Conservation (phyloP, 73 alveolate genomes). For the Paramecium octaurelia region DNA sequence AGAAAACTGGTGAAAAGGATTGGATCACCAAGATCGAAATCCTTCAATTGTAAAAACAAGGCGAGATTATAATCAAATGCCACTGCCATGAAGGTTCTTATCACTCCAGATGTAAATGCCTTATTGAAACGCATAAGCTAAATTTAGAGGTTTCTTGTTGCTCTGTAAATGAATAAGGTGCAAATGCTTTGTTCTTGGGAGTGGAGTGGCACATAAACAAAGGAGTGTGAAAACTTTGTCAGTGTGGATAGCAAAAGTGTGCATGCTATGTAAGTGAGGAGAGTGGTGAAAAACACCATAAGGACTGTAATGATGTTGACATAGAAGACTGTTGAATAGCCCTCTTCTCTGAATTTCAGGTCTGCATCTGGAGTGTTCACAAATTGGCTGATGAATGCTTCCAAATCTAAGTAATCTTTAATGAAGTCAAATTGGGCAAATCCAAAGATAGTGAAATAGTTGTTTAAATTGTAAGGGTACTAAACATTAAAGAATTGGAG, state of each 20-base stretch:
- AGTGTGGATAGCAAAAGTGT: not conserved
- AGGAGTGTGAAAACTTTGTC: not conserved
- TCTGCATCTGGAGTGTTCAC: slow-evolving; percentile 42
- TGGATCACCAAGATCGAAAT: not conserved
- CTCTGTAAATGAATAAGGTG: not conserved
- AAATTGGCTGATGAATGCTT: not conserved
- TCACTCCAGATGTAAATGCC: slow-evolving; percentile 2
- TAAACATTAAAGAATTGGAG: not conserved
- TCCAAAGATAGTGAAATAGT: slow-evolving; percentile 17
- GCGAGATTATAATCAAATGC: slow-evolving; percentile 42
- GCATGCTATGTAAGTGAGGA: not conserved
- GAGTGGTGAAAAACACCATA: slow-evolving; percentile 3
- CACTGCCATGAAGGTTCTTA: slow-evolving; percentile 46
- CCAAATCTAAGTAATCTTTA: not conserved
- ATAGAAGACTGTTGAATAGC: slow-evolving; percentile 16
- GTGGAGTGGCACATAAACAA: not conserved
- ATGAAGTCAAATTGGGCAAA: slow-evolving; percentile 36
- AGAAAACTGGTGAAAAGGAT: not conserved
- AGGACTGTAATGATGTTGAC: not conserved
- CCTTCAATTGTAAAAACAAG: not conserved
- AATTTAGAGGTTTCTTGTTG: not conserved
- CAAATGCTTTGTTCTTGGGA: not conserved
- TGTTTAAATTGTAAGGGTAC: not conserved
- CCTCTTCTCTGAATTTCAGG: not conserved
- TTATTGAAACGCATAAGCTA: not conserved